Conservation (phyloP, 768 basidiomycete genomes). For the Lactarius psammicola region DNA sequence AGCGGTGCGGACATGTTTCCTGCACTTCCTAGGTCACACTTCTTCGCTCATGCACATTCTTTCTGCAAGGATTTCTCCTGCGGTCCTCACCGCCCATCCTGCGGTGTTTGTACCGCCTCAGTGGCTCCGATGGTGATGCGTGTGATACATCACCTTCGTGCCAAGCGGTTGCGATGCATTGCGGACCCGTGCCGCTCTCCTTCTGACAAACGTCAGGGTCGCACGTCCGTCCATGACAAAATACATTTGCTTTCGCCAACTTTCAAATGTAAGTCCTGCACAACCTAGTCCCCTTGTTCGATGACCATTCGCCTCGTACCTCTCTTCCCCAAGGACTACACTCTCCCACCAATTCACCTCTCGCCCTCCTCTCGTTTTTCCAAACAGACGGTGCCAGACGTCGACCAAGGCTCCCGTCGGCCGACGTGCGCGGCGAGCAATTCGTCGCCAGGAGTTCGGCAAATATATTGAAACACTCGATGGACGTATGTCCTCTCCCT, state of each 20-base stretch:
- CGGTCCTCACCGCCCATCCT: background rate
- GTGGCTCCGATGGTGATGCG: no score
- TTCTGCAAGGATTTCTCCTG: background rate
- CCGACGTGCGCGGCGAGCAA: background rate
- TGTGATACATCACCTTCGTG: background rate
- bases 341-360: no score
- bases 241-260: no score
- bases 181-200: no score
- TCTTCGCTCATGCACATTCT: background rate
- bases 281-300: no score
- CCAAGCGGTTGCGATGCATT: no score
- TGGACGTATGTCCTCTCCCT: no score
- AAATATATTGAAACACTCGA: background rate
- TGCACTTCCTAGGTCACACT: background rate
- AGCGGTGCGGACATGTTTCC: no score
- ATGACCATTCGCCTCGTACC: no score
- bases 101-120: no score
- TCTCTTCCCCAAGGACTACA: no score
- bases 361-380: background rate
- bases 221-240: background rate
- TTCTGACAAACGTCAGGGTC: background rate
- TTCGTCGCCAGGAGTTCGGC: background rate
- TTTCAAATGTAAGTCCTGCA: no score
- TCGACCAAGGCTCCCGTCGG: background rate
- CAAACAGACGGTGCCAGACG: background rate